Conservation (phyloP, 2,329 filamentous ascomycete species). For the Cercospora sojina region DNA sequence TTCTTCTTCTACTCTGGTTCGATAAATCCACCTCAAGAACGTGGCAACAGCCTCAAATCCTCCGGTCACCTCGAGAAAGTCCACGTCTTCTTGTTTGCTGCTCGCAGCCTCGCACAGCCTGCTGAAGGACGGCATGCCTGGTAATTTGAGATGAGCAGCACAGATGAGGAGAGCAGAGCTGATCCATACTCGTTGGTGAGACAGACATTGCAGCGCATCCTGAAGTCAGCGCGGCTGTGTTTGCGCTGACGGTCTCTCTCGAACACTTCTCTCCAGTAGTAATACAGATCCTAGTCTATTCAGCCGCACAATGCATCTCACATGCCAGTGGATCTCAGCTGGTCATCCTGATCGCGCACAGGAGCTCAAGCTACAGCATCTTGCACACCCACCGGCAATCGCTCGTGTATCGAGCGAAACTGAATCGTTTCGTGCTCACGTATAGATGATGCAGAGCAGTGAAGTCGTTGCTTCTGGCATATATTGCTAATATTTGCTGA, state of each 20-base stretch:
- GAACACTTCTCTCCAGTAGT: neutral
- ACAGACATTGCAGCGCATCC: slow-evolving; percentile 2
- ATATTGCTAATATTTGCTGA: neutral
- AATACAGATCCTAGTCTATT: slow-evolving; percentile 14
- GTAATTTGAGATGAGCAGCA: neutral
- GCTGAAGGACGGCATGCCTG: neutral
- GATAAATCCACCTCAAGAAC: neutral
- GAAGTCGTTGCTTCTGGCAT: neutral
- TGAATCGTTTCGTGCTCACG: neutral
- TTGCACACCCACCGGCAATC: neutral
- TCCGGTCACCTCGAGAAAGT: neutral
- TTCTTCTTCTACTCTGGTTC: neutral
- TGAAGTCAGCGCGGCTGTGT: slow-evolving; percentile 12
- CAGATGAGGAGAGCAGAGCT: neutral
- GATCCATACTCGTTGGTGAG: slow-evolving; percentile 5
- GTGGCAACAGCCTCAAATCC: neutral
- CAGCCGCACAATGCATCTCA: slow-evolving; percentile 15
- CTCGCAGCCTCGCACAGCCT: neutral
- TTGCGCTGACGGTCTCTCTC: slow-evolving; percentile 13
- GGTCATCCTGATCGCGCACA: neutral
- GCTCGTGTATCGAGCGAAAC: neutral
- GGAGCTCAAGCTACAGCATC: neutral
- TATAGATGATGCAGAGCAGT: neutral
- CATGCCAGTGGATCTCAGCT: slow-evolving; percentile 1
- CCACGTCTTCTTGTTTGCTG: neutral